Evolutionary conservation across 1,284 basidiomycete species (phyloP), one percentile per base, ranked within the genome.

Genomic region (Veloporphyrellus conicus): DNA sequence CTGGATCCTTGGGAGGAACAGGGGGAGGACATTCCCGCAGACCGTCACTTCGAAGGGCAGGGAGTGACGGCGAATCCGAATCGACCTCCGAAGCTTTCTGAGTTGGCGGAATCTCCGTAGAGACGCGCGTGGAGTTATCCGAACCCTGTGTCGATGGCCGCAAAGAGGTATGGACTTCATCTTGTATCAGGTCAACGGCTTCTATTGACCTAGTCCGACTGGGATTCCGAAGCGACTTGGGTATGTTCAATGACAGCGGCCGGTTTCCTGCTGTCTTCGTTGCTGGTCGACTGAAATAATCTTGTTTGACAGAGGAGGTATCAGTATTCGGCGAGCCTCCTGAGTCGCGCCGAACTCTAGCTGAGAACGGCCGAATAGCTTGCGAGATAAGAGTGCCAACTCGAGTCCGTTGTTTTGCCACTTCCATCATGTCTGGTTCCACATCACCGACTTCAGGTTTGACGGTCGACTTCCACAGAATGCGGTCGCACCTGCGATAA

Each of bases 391-490:
- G 68, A 43, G 76, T 74, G 22, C 75, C 71, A 47, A 84, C 72
- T 32, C 75, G 70, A 15, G 66, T 75, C 33, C 75, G 71, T 25
- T 71, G 67, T 20, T 66, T 67, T 46, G 60, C 47, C 35, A 55
- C 49, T 32, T 67, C 61, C 34, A 49, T 29, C 6, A 69, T 60
- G 9, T 76, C 74, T 23, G 73, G 75, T 6, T 66, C 62, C 18
- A 70, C 70, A 35, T 66, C 60, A 20, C 44, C 20, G 1, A 67
- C 64, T 15, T 76, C 75, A 14, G 74, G 74, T 27, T 70, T 61
- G 18, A 86, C 71, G 0, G 82, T 87, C 1, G 83, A 76, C 63
- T 87, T 90, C 80, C 80, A 89, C 4, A 90, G 66, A 43, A 90
- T 87, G 18, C 87, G 78, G 58, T 90, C 87, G 57, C 87, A 90